Base-by-base conservation (phyloP, 2,329 filamentous ascomycete genomes). In the Penicillium sp. region DNA sequence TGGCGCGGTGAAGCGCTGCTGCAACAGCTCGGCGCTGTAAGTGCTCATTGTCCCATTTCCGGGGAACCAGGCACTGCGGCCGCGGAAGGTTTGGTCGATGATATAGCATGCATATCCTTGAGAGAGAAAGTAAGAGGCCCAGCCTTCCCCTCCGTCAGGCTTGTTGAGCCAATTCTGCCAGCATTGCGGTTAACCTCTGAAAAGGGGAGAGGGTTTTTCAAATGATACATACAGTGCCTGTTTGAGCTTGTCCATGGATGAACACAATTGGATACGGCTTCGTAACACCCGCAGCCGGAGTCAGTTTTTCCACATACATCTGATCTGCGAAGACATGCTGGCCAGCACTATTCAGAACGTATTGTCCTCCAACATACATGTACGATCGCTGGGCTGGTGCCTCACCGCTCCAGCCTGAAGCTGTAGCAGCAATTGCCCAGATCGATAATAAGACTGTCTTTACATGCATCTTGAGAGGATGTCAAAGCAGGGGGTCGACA, bases 61-160 rank as follows among this genome's bases (percentile, higher is more conserved):
- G 20, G 65, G 58, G 22, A 61, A 46, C 45, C 59, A 62, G 11
- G 70, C 61, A 44, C 69, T 72, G 22, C 72, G 66, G 20, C 73
- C 76, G 14, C 74, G 71, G 53, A 67, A 69, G 29, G 74, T 69
- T 53, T 72, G 71, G 55, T 79, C 76, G 16, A 74, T 60, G 20
- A 82, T 66, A 60, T 80, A 82, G 45, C 79, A 70, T 26, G 69
- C 70, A 57, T 80, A 81, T 16, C 79, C 79, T 31, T 74, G 64
- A 8, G 70, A 63, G 16, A 81, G 65, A 57, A 79, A 81, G 57
- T 74, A 77, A 0, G 77, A 76, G 2, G 78, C 77, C 79, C 78
- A 82, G 40, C 79, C 79, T 54, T 67, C 57, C 6, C 74, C 68
- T 34, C 73, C 75, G 59, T 82, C 78, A 3, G 79, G 79, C 34